These are phyloP conservation scores for Lasiosphaeria miniovina DNA, from an alignment of 495 filamentous ascomycete genomes.

Conservation along the genomic window DNA sequence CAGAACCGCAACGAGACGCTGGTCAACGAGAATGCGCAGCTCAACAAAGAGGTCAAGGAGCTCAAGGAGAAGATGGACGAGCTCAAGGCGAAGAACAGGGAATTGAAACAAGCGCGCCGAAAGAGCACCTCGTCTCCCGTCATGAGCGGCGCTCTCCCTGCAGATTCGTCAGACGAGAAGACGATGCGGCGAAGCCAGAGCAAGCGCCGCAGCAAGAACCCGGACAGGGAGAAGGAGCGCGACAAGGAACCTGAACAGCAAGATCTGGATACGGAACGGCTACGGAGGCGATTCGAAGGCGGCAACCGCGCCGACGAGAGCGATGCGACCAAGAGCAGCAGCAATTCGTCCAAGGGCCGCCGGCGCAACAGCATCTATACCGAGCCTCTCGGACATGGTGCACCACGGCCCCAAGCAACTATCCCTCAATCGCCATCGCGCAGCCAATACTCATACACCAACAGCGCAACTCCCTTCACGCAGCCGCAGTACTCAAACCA, in stretches of 20 bases:
- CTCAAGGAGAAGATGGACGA: constrained; percentile 72
- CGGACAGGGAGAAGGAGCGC: constrained; percentile 20
- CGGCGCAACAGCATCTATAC: constrained; percentile 35
- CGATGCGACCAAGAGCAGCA: constrained; percentile 29
- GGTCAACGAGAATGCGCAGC: constrained; percentile 55
- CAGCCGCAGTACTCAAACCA: constrained; percentile 20
- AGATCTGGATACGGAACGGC: constrained; percentile 25
- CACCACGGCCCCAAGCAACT: constrained; percentile 23
- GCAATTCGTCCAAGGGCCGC: constrained; percentile 20
- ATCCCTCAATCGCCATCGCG: constrained; percentile 18
- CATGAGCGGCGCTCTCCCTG: constrained; percentile 22
- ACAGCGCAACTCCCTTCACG: constrained; percentile 15
- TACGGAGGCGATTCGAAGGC: constrained; percentile 28
- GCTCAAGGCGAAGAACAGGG: constrained; percentile 79
- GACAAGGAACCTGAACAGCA: constrained; percentile 17
- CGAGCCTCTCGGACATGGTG: constrained; percentile 32
- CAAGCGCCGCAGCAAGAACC: constrained; percentile 17
- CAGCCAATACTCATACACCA: constrained; percentile 18
- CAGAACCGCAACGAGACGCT: constrained; percentile 73
- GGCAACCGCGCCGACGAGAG: constrained; percentile 26
- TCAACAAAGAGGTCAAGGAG: constrained; percentile 81
- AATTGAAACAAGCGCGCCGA: constrained; percentile 29
- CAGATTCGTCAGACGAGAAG: constrained; percentile 28
- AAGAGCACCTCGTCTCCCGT: constrained; percentile 24
- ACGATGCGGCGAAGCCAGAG: constrained; percentile 28